Base-by-base conservation (phyloP, 306 rosid species). In the Cyclanthera cordifolia region DNA sequence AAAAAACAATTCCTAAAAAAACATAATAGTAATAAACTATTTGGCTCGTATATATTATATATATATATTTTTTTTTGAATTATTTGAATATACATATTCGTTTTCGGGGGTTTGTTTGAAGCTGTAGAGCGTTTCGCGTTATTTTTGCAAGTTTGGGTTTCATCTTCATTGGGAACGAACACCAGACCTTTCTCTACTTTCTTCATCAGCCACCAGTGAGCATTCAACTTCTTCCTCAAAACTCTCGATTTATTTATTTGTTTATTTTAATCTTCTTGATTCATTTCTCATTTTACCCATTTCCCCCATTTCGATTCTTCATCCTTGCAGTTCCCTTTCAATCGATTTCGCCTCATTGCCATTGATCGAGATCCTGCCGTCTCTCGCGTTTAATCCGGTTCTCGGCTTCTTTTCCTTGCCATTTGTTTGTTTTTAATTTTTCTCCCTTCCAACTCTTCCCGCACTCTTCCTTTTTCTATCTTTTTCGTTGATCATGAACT, bases 401-500 rank as follows among this genome's bases (percentile, higher is more conserved):
- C 19, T 63, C 34, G 20, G 20, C 51, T 39, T 21, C 34, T 43
- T 3, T 0, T 64, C 34, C 8, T 5, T 1, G 30, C 8, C 24
- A n/a, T n/a, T n/a, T n/a, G n/a, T n/a, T n/a, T n/a, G n/a, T n/a
- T n/a, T n/a, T n/a, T n/a, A n/a, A n/a, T 24, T n/a, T 34, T 10
- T 34, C 37, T 28, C 11, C 16, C 55, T 32, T 24, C 45, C 4
- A 27, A 48, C 16, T 16, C 43, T 48, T 67, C 48, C 41, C 23
- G 21, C 72, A 45, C 17, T 28, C 54, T 5, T 52, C 6, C 9
- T 28, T 53, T 41, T 53, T 15, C 50, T 3, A 2, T 52, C 50
- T 24, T 52, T 30, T 4, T 41, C 69, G 15, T 43, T 41, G 52
- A 13, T 32, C 50, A 70, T 70, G 73, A 39, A 70, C 60, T 70